Conservation (phyloP, 257 asterid genomes). For the Avicennia marina region DNA sequence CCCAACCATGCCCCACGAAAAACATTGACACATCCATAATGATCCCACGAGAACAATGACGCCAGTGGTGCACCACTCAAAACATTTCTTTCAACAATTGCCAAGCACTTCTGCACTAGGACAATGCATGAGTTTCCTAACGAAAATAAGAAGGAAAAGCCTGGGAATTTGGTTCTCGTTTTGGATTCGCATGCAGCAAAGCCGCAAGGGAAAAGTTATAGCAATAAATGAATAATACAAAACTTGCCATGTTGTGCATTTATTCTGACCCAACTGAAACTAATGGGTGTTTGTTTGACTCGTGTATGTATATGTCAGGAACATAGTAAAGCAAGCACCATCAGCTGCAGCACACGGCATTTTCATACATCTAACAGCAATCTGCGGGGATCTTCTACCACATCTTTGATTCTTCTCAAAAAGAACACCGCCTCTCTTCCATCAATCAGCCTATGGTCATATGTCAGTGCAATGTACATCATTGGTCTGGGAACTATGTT, state of each 20-base stretch:
- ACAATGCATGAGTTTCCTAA: no score
- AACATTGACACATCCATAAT: no score
- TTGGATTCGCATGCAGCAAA: constrained; percentile 15
- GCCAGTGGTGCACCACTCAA: no score
- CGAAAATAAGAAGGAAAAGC: constrained; percentile 8
- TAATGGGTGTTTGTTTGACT: no score
- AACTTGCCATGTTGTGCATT: constrained; percentile 33
- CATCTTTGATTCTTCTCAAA: constrained; percentile 87
- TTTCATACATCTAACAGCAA: constrained; percentile 75
- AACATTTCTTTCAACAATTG: no score
- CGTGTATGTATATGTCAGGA: no score
- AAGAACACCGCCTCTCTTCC: constrained; percentile 97
- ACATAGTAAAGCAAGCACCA: constrained; percentile 4
- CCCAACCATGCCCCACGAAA: no score
- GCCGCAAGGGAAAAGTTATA: constrained; percentile 2
- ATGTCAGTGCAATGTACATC: constrained; percentile 95
- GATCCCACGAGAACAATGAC: no score
- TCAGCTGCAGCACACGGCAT: not conserved
- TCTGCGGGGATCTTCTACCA: constrained; percentile 97
- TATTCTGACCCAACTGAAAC: constrained; percentile 33
- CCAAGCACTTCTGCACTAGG: no score
- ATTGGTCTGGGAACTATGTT: constrained; percentile 76
- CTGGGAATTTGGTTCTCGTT: constrained; percentile 1
- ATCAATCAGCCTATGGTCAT: constrained; percentile 91
- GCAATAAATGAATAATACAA: constrained; percentile 27